Evolutionary conservation across 768 basidiomycete genomes (phyloP).

Genomic region (Rubroboletus pulcherrimus): DNA sequence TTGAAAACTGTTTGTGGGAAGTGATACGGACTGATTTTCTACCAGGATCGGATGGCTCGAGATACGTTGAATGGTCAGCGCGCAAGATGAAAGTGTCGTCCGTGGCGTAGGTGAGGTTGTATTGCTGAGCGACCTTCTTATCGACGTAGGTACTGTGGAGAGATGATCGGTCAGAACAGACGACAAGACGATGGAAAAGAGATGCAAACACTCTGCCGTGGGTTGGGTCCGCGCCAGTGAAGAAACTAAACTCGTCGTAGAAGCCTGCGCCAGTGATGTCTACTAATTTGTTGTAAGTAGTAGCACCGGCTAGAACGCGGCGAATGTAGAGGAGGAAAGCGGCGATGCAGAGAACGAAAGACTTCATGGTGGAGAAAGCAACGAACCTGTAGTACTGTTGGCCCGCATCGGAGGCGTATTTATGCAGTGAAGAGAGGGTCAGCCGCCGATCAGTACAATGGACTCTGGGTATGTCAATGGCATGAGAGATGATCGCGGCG

Average conservation of each 20-base stretch:
- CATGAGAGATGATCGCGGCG: background rate
- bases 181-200: background rate
- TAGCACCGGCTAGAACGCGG: background rate
- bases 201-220: slow-evolving; percentile 59
- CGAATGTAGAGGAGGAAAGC: background rate
- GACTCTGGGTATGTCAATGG: background rate
- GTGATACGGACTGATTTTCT: slow-evolving; percentile 30
- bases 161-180: background rate
- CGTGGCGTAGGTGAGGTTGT: slow-evolving; percentile 32
- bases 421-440: background rate
- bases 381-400: slow-evolving; percentile 6
- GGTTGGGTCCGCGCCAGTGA: slow-evolving; percentile 57
- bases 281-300: slow-evolving; percentile 26
- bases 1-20: slow-evolving; percentile 19
- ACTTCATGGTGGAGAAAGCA: slow-evolving; percentile 6
- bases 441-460: background rate
- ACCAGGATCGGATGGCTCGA: slow-evolving; percentile 21
- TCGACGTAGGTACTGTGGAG: slow-evolving; percentile 26
- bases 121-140: slow-evolving; percentile 17
- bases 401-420: background rate
- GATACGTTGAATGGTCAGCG: slow-evolving; percentile 25
- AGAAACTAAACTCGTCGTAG: slow-evolving; percentile 44
- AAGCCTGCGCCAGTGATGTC: slow-evolving; percentile 48
- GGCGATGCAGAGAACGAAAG: background rate
- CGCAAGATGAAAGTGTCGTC: slow-evolving; percentile 28